Evolutionary conservation across 768 basidiomycete genomes (phyloP), one percentile per base, ranked within the genome.

Genomic region (Pleurotus djamor): DNA sequence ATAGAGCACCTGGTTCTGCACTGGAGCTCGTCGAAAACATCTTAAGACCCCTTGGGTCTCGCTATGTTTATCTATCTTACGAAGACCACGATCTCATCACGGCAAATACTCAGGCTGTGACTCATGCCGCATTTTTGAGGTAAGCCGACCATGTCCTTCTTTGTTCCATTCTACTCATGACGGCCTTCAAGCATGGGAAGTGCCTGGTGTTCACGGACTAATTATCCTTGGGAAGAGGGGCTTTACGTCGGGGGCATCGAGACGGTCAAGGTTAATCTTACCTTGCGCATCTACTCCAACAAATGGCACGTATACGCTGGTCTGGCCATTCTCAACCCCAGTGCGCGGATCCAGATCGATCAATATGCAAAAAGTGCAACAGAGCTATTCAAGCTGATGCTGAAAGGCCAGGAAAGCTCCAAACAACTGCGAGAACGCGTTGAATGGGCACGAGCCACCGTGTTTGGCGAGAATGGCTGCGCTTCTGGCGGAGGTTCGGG

Each of bases 251-350:
- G 95, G 21, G 97, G 97, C 0, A 95, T 99, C 65, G 97, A 99
- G 72, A 96, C 94, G 1, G 94, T 94, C 65, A 99, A 99, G 75
- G 95, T 94, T 66, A 99, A 99, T 79, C 89, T 98, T 72, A 87
- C 91, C 62, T 83, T 97, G 16, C 92, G 97, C 0, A 98, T 99
- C 67, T 99, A 98, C 73, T 84, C 93, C 47, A 97, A 95, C 72
- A 90, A 94, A 61, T 99, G 95, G 95, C 96, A 99, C 74, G 96
- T 99, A 68, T 99, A 99, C 71, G 96, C 96, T 12, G 96, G 97
- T 1, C 84, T 99, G n/a, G 96, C 96, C 0, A 93, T 98, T 69
- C 83, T 99, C 62, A 98, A 99, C 72, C 96, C 97, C 4, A 87
- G 83, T 9, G 97, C 97, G 0, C 83, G 84, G 44, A 71, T 80